Conservation (phyloP, 306 rosid genomes). For the Crataegus laevigata region DNA sequence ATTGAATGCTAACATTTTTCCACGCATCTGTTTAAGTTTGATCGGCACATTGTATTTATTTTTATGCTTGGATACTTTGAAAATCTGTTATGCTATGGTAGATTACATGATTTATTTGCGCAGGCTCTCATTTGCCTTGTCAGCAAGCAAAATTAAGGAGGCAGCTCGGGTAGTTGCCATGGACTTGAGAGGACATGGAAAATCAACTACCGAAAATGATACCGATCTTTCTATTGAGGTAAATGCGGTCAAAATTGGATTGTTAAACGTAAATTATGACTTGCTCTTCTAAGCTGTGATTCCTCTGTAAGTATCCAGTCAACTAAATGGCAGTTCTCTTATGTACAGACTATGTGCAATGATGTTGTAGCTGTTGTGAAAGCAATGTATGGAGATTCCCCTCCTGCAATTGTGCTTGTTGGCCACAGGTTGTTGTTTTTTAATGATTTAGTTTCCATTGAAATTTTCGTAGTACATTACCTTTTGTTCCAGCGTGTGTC, state of each 20-base stretch:
- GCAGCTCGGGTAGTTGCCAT: constrained; percentile 77
- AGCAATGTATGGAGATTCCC: constrained; percentile 67
- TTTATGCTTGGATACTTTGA: neutral
- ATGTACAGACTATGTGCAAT: constrained; percentile 86
- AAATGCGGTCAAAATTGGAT: constrained; percentile 8
- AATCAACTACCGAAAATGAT: constrained; percentile 68
- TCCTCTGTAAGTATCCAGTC: neutral
- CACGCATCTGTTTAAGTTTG: neutral
- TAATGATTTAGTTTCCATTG: constrained; percentile 1
- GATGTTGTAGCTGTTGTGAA: constrained; percentile 75
- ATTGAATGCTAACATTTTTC: neutral
- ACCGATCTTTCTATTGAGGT: constrained; percentile 83
- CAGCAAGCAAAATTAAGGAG: constrained; percentile 68
- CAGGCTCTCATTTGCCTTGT: constrained; percentile 90
- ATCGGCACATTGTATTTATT: neutral
- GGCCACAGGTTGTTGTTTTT: constrained; percentile 69
- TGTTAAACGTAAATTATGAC: neutral
- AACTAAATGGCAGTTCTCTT: neutral
- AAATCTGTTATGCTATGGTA: constrained; percentile 1
- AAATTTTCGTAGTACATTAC: constrained; percentile 7
- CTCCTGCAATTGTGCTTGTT: constrained; percentile 76
- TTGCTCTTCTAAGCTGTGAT: neutral
- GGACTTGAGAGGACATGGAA: constrained; percentile 98
- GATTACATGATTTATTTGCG: neutral
- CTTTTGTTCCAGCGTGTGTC: neutral